Evolutionary conservation across 2,329 filamentous ascomycete species (phyloP), one percentile per base, ranked within the genome.

Genomic region (Thermoascus crustaceus): DNA sequence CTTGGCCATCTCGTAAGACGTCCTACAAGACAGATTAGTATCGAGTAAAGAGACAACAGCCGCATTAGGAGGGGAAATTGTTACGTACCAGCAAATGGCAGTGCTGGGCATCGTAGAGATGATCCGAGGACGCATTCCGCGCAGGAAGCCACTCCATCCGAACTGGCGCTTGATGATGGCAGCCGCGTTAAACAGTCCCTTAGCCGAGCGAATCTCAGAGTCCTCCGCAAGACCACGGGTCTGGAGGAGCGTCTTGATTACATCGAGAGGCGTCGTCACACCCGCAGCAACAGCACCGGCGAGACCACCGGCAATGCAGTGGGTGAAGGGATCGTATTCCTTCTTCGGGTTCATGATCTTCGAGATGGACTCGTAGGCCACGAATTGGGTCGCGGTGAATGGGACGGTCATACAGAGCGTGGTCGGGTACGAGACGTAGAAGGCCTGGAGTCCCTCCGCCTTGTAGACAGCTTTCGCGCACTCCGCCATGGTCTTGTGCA

Each of bases 331-430:
- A 54, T 96, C 89, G 65, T 98, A 96, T 24, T 64, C 58, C 39
- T 73, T 73, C 18, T 71, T 69, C 0, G 88, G 86, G 61, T 96
- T 95, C 78, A 96, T 87, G 32, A 82, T 63, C 49, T 93, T 96
- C 2, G 88, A 95, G 47, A 96, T 79, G 18, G 89, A 94, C 61
- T 96, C 91, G 72, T 98, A 98, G 37, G 88, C 87, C 56, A 94
- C 85, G 61, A 98, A 96, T 59, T 98, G 91, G 7, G 95, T 77
- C 6, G 91, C 89, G 8, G 89, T 96, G 61, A 96, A 98, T 3
- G 91, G 91, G 2, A 98, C 87, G 9, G 91, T 96, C 91, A 98
- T 98, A 55, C 86, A 94, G 18, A 98, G 72, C 2, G 91, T 98
- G 13, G 91, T 98, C 10, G 91, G 91, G 61, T 98, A 98, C 16